Evolutionary conservation across 345 rosid genomes (phyloP).

Genomic region (Gossypium turneri): DNA sequence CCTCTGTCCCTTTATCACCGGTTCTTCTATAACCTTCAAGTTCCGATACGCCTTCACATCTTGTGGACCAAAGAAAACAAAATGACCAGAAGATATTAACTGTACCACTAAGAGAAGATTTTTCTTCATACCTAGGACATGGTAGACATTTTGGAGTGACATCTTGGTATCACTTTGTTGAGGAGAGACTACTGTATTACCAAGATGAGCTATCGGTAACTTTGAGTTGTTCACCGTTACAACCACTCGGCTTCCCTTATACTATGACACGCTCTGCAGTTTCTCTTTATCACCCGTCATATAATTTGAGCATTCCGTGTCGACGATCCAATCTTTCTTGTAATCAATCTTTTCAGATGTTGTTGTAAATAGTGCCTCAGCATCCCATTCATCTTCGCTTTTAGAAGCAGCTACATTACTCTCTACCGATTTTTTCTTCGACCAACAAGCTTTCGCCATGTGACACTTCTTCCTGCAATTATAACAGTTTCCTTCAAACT

Average conservation of each 20-base stretch:
- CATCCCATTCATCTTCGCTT: conserved; percentile 20
- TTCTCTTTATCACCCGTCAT: not conserved
- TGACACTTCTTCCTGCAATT: not conserved
- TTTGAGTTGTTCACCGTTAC: not conserved
- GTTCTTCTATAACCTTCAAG: not conserved
- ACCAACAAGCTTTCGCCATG: not conserved
- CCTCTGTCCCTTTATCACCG: not conserved
- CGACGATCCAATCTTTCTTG: not conserved
- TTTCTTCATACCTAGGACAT: not conserved
- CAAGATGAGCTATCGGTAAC: not conserved
- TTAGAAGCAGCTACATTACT: not conserved
- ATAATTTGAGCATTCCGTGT: not conserved
- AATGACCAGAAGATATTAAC: not conserved
- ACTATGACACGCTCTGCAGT: not conserved
- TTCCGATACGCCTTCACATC: not conserved
- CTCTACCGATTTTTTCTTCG: not conserved
- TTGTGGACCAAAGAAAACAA: not conserved
- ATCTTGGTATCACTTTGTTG: not conserved
- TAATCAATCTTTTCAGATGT: not conserved
- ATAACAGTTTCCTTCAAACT: too few relatives aligned
- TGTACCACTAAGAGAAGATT: not conserved
- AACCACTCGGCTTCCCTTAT: not conserved
- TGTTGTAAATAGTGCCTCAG: not conserved
- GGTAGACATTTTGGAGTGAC: not conserved
- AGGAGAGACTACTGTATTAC: not conserved